Evolutionary conservation across 1,284 basidiomycete genomes (phyloP), one percentile per base, ranked within the genome.

Genomic region (Psilocybe mexicana): DNA sequence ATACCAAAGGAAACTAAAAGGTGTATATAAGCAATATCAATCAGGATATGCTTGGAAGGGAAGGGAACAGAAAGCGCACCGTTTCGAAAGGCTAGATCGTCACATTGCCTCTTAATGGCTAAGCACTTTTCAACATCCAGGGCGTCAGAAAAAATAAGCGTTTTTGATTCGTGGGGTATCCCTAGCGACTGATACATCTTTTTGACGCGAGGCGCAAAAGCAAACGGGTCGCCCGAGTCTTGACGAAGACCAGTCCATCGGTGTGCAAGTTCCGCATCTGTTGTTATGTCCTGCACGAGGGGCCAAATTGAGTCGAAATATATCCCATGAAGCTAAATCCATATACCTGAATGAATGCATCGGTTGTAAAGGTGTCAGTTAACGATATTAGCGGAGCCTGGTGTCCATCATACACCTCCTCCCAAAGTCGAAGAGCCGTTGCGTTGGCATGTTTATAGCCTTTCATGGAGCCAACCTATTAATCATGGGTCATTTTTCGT

Each of bases 341-440:
- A 61, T 70, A 28, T 65, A 83, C 90, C 74, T 84, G 79, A 78
- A 92, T 95, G 75, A 97, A 98, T 0, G 84, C 86, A 42, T 83
- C 75, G 2, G 90, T 91, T 3, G 94, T 92, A 73, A 96, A 97
- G 0, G 95, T 98, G 72, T 98, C 95, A 8, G 96, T 96, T 43
- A 97, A 77, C 23, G 94, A 93, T 55, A 93, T 84, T 53, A 87
- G 79, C 5, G 88, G 70, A 5, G 74, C 73, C 28, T 82, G 72
- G 5, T 53, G n/a, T 8, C 55, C 48, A 0, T 81, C 79, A 66
- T 94, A 96, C 6, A 87, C 82, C 48, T 82, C 72, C 69, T 96
- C 91, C 95, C 95, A 98, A 54, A 93, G 79, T 50, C 88, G 81
- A 70, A 97, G 79, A 0, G 93, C 92, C 6, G 77, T 74, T 0